Evolutionary conservation across 345 rosid species (phyloP).

Genomic region (Theobroma cacao): DNA sequence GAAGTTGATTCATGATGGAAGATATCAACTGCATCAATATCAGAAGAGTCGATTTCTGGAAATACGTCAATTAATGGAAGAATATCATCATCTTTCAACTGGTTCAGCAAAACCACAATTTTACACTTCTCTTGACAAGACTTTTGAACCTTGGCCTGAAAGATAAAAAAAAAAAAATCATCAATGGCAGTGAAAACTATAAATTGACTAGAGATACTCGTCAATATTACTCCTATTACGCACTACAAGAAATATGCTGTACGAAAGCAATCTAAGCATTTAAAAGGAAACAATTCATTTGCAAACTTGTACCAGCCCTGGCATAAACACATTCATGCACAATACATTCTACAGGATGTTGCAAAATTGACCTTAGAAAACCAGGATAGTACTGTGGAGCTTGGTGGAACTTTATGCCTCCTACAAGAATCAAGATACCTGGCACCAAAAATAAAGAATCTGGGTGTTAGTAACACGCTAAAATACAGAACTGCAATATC

Average conservation of each 20-base stretch:
- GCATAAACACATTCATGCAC: too few species aligned
- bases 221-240: too few species aligned
- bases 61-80: slow-evolving; percentile 35
- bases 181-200: neutral
- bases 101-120: slow-evolving; percentile 35
- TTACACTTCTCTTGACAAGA: slow-evolving; percentile 22
- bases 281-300: neutral
- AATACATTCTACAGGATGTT: neutral
- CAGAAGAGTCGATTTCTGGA: slow-evolving; percentile 25
- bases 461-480: neutral
- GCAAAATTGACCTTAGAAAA: slow-evolving; percentile 35
- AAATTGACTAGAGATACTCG: too few species aligned
- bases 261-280: neutral
- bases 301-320: neutral
- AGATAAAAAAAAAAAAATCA: slow-evolving; percentile 8
- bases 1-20: slow-evolving; percentile 22
- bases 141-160: slow-evolving; percentile 38
- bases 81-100: slow-evolving; percentile 37
- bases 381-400: slow-evolving; percentile 34
- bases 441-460: slow-evolving; percentile 6
- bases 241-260: too few species aligned
- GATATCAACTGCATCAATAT: slow-evolving; percentile 36
- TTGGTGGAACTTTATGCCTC: slow-evolving; percentile 35
- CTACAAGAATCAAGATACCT: slow-evolving; percentile 48
- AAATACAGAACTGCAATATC: neutral